Percentiles rank a stretch among this genome's conserved stretches.
phyloP scores from a whole-genome alignment of 2,329 filamentous ascomycete species.

The Penicillium concentricum region DNA sequence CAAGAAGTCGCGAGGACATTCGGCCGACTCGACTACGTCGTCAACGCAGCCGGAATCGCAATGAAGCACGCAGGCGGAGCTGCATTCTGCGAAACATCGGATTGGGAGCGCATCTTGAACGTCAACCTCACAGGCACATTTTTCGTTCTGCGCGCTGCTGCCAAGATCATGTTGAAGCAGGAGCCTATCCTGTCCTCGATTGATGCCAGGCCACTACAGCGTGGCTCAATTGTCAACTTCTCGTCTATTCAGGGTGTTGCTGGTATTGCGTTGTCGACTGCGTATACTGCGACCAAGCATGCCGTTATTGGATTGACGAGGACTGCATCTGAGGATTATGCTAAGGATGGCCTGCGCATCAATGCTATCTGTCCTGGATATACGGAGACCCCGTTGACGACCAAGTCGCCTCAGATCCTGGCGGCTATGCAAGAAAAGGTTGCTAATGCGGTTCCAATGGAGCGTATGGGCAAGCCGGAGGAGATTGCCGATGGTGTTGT shows the following conservation, averaged over 20 bases:
- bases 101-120: slow-evolving; percentile 45
- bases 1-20: slow-evolving; percentile 11
- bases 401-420: slow-evolving; percentile 24
- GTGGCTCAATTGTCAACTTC: slow-evolving; percentile 39
- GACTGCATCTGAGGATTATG: slow-evolving; percentile 46
- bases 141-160: slow-evolving; percentile 41
- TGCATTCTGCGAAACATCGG: slow-evolving; percentile 24
- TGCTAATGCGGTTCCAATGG: slow-evolving; percentile 17
- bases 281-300: slow-evolving; percentile 41
- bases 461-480: slow-evolving; percentile 17
- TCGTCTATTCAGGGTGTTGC: slow-evolving; percentile 41
- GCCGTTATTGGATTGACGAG: slow-evolving; percentile 46
- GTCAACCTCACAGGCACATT: slow-evolving; percentile 48
- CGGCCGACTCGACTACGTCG: slow-evolving; percentile 18
- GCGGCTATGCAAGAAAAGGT: slow-evolving; percentile 29
- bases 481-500: slow-evolving; percentile 21
- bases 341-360: slow-evolving; percentile 47
- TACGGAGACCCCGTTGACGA: slow-evolving; percentile 67
- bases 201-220: slow-evolving; percentile 32
- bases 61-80: slow-evolving; percentile 25
- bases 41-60: slow-evolving; percentile 23
- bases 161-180: slow-evolving; percentile 47
- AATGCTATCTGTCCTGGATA: slow-evolving; percentile 86
- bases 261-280: slow-evolving; percentile 40
- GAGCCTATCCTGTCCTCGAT: slow-evolving; percentile 40